Conservation (phyloP, 805 yeast species). For the Isabelozyma pseudorhagii region DNA sequence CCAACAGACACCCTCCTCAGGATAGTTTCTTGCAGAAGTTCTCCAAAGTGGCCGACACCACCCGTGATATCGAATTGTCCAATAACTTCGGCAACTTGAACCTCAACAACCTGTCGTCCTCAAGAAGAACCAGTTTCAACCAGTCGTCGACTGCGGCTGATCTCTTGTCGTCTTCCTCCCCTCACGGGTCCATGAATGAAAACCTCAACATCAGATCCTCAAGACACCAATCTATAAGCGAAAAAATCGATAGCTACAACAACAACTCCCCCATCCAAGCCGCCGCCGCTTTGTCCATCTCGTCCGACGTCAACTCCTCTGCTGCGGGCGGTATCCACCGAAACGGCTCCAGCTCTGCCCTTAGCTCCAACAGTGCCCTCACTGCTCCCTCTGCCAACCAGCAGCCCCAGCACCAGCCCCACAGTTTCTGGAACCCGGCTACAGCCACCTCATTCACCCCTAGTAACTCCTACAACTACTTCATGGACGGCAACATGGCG, state of each 20-base stretch:
- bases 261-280: conserved; percentile 44
- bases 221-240: conserved; percentile 54
- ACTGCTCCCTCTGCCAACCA: conserved; percentile 10
- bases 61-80: conserved; percentile 58
- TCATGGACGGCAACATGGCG: conserved; percentile 17
- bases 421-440: conserved; percentile 65
- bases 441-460: conserved; percentile 61
- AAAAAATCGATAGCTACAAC: conserved; percentile 60
- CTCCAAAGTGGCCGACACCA: conserved; percentile 64
- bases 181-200: conserved; percentile 42
- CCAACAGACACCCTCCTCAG: conserved; percentile 44
- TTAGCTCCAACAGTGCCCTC: background rate
- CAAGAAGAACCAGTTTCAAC: background rate
- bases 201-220: conserved; percentile 40
- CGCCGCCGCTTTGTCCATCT: conserved; percentile 31
- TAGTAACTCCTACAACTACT: conserved; percentile 17
- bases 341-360: too few species aligned
- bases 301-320: conserved; percentile 21
- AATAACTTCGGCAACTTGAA: conserved; percentile 36
- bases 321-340: too few species aligned
- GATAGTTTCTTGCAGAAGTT: conserved; percentile 60
- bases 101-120: background rate
- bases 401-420: conserved; percentile 14
- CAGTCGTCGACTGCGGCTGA: conserved; percentile 2
- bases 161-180: conserved; percentile 17